Percentiles rank a stretch among this genome's conserved stretches.
These are phyloP conservation scores for Epichloe festucae DNA, from an alignment of 2,329 filamentous ascomycete species.

Conservation along the genomic window DNA sequence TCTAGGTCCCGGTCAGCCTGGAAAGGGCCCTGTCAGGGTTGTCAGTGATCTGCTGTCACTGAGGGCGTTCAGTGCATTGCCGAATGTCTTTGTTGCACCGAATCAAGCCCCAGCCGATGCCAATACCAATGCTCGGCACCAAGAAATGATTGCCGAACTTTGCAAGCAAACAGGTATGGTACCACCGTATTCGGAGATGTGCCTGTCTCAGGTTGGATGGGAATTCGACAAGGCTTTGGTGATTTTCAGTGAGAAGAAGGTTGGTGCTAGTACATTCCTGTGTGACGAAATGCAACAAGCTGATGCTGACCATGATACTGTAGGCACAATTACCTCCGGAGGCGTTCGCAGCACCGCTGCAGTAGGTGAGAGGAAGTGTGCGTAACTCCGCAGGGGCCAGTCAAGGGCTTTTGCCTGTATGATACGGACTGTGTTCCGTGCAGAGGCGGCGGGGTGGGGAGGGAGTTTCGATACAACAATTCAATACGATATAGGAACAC, in stretches of 20 bases:
- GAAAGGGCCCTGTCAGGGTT: slow-evolving; percentile 54
- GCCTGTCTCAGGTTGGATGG: slow-evolving; percentile 68
- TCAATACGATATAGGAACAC: too few species aligned
- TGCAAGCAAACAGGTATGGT: slow-evolving; percentile 71
- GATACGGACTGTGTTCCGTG: too few species aligned
- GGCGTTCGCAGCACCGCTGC: slow-evolving; percentile 11
- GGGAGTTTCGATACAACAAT: too few species aligned
- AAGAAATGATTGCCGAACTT: slow-evolving; percentile 62
- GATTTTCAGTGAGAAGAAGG: slow-evolving; percentile 66
- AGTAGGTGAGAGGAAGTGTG: neutral
- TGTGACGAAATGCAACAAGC: neutral
- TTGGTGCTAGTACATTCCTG: slow-evolving; percentile 22
- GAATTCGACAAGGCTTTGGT: slow-evolving; percentile 61
- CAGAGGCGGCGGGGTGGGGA: too few species aligned
- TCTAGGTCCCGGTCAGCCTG: slow-evolving; percentile 58
- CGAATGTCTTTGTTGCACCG: slow-evolving; percentile 26
- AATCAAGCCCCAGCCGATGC: slow-evolving; percentile 11
- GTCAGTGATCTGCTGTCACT: slow-evolving; percentile 68
- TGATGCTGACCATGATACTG: neutral
- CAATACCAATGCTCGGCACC: slow-evolving; percentile 33
- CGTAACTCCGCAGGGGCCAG: too few species aligned
- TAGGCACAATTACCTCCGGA: slow-evolving; percentile 16
- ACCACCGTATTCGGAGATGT: slow-evolving; percentile 64
- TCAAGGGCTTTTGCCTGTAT: neutral
- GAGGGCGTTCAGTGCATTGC: slow-evolving; percentile 47